A percentile compares a stretch with the other conserved stretches of the same genome.
Evolutionary conservation across 1,139 yeast species (phyloP).

Genomic region (Geotrichum fermentans): DNA sequence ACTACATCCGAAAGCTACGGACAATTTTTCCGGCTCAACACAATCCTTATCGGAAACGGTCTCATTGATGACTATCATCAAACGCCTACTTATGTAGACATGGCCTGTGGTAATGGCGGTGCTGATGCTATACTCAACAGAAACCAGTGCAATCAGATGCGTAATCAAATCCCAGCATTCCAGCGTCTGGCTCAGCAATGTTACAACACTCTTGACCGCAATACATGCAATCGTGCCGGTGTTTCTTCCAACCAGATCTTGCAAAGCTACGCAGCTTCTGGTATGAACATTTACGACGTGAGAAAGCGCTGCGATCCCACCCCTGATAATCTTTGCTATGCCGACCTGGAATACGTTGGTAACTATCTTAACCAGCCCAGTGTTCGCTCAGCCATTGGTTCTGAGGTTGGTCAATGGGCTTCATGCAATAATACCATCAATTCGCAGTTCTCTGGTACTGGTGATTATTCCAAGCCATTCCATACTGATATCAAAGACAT

Average conservation of each 20-base stretch:
- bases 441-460: constrained; percentile 50
- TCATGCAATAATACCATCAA: constrained; percentile 57
- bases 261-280: constrained; percentile 53
- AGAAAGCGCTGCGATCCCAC: constrained; percentile 49
- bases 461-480: constrained; percentile 64
- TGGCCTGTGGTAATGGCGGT: constrained; percentile 84
- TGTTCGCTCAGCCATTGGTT: constrained; percentile 59
- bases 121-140: constrained; percentile 59
- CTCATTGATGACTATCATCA: constrained; percentile 72
- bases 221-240: constrained; percentile 55
- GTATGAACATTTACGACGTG: constrained; percentile 66
- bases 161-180: constrained; percentile 52
- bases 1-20: constrained; percentile 48
- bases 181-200: constrained; percentile 49
- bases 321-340: constrained; percentile 52
- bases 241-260: constrained; percentile 66
- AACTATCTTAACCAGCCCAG: constrained; percentile 54
- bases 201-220: constrained; percentile 50
- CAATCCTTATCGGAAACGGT: constrained; percentile 80
- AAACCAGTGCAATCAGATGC: constrained; percentile 56
- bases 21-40: constrained; percentile 59
- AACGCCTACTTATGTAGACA: constrained; percentile 64
- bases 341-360: constrained; percentile 51
- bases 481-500: constrained; percentile 56
- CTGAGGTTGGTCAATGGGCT: constrained; percentile 49